Evolutionary conservation across 306 rosid genomes (phyloP), one percentile per base, ranked within the genome.

Genomic region (Phaseolus lunatus): DNA sequence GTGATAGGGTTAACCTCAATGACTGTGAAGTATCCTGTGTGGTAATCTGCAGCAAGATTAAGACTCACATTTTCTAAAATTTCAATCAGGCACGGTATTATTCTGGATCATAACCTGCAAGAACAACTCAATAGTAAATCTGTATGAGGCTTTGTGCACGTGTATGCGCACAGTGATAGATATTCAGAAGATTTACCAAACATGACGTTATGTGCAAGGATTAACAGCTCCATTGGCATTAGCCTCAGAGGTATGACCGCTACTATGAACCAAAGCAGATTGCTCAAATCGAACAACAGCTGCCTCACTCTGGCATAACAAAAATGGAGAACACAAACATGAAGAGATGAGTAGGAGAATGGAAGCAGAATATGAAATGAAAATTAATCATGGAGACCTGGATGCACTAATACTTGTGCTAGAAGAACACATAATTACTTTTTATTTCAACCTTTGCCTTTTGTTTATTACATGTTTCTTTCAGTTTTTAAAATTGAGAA

Each of bases 271-370:
- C 85, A 78, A 53, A 31, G 85, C 69, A 44, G 91, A 72, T 72
- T 83, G 86, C 74, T 79, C 90, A 82, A 82, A 79, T 67, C 86
- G 85, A 67, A 67, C 83, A 56, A 76, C 80, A 62, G 87, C 70
- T 47, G 89, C 84, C 73, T 86, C 89, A 74, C 92, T 54, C 93
- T 88, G 73, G 69, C 75, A 86, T 77, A 58, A 69, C 74, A 72
- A 22, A 57, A 39, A 20, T 53, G 47, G 16, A 27, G 48, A 59
- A 79, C 75, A 81, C 26, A 27, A 50, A 70, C 43, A 76, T 78
- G 72, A 79, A 50, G 54, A n/a, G 12, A 26, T 59, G 67, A 66
- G 68, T 67, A n/a, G 67, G 7, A 54, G 22, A 56, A 75, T 20
- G 41, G 53, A 13, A 77, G 48, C n/a, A 44, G 18, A 56, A 62